phyloP scores from a whole-genome alignment of 108 stramenopile species.

The Cyclostephanos tholiformis region DNA sequence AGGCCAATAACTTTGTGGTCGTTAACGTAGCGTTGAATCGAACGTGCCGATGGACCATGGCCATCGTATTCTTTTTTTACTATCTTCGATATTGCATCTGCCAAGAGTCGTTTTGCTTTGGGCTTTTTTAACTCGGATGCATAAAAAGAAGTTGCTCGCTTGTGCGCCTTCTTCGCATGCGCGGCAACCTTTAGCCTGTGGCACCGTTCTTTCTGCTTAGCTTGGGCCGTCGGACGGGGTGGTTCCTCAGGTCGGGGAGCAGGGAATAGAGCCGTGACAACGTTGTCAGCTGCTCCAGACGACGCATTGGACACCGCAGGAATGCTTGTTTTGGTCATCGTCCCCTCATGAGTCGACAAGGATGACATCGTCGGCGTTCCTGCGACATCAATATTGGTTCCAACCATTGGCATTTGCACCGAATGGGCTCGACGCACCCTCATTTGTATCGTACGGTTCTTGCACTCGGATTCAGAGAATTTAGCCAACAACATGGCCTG shows the following conservation, averaged over 20 bases:
- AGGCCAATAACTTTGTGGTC: not conserved
- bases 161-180: not conserved
- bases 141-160: not conserved
- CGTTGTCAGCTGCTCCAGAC: no score
- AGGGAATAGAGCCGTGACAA: not conserved
- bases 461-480: no score
- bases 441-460: no score
- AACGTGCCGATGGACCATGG: not conserved
- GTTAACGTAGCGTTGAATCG: constrained; percentile 4
- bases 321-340: no score
- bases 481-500: no score
- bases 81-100: not conserved
- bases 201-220: not conserved
- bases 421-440: no score
- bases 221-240: not conserved
- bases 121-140: not conserved
- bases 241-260: not conserved
- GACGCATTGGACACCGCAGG: no score
- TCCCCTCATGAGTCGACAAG: no score
- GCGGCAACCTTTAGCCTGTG: not conserved
- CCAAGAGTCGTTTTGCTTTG: not conserved
- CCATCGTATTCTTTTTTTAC: constrained; percentile 1
- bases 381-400: no score
- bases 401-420: no score
- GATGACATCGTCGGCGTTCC: no score